Conservation (phyloP, 768 basidiomycete genomes). For the Calocybe indica region DNA sequence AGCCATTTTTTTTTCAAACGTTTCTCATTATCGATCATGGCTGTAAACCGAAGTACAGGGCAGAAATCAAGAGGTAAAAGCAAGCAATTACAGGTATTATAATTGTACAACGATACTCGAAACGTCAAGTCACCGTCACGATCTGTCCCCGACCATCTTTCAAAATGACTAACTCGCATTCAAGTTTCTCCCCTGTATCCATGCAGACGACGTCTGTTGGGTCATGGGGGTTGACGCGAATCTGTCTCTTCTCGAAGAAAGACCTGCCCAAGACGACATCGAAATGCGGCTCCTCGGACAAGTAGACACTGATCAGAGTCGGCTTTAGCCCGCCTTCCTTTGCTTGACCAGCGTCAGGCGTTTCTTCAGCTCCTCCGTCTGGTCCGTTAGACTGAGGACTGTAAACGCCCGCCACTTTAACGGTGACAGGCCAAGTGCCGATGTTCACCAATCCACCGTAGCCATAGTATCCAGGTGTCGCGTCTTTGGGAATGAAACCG, state of each 20-base stretch:
- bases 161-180: slow-evolving; percentile 87
- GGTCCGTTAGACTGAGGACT: slow-evolving; percentile 21
- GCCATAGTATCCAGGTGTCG: slow-evolving; percentile 89
- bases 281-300: slow-evolving; percentile 94
- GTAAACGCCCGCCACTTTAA: slow-evolving; percentile 37
- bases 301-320: slow-evolving; percentile 61
- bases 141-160: slow-evolving; percentile 89
- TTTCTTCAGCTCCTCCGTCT: too few relatives aligned
- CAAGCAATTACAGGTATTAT: neutral
- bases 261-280: slow-evolving; percentile 89
- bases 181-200: slow-evolving; percentile 88
- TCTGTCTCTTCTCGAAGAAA: slow-evolving; percentile 77
- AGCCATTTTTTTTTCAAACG: too few relatives aligned
- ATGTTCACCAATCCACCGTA: slow-evolving; percentile 86
- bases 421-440: slow-evolving; percentile 83
- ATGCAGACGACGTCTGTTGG: slow-evolving; percentile 87
- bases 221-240: slow-evolving; percentile 78
- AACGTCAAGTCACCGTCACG: slow-evolving; percentile 71
- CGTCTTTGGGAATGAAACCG: slow-evolving; percentile 83
- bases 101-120: neutral
- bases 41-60: too few relatives aligned
- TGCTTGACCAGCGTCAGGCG: slow-evolving; percentile 2
- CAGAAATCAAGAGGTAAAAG: neutral
- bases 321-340: slow-evolving; percentile 25
- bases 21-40: too few relatives aligned